Conservation (phyloP, 495 filamentous ascomycete genomes). For the Trypethelium eluteriae region DNA sequence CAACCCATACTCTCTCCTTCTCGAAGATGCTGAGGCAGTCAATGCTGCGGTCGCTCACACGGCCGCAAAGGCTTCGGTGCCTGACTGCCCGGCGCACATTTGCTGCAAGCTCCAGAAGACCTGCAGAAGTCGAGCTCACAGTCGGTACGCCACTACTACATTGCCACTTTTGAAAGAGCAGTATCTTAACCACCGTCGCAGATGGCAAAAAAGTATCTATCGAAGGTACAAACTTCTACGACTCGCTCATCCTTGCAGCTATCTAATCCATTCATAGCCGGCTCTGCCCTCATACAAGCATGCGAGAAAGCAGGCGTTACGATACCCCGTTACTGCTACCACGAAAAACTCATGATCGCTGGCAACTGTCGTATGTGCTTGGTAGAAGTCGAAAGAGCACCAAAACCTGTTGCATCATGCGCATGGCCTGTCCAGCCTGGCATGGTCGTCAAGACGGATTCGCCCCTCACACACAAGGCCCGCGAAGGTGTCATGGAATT, state of each 20-base stretch:
- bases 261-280: slow-evolving; percentile 45
- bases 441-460: slow-evolving; percentile 98
- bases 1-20: slow-evolving; percentile 31
- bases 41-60: slow-evolving; percentile 76
- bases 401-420: slow-evolving; percentile 96
- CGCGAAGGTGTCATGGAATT: slow-evolving; percentile 99
- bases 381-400: slow-evolving; percentile 90
- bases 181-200: slow-evolving; percentile 39
- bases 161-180: slow-evolving; percentile 17
- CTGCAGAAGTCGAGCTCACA: slow-evolving; percentile 89
- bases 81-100: slow-evolving; percentile 53
- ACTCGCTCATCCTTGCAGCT: slow-evolving; percentile 13
- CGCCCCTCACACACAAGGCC: slow-evolving; percentile 90
- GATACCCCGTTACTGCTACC: slow-evolving; percentile 98
- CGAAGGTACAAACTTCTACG: slow-evolving; percentile 56
- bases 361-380: slow-evolving; percentile 99
- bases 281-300: slow-evolving; percentile 94
- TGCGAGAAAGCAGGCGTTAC: slow-evolving; percentile 93
- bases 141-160: slow-evolving; percentile 55
- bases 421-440: slow-evolving; percentile 97
- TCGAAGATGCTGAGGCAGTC: slow-evolving; percentile 80
- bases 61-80: slow-evolving; percentile 61
- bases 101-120: slow-evolving; percentile 60
- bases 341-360: slow-evolving; percentile 98
- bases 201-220: slow-evolving; percentile 94